phyloP scores from a whole-genome alignment of 176 grass and related monocot genomes.

The Carex parvula region DNA sequence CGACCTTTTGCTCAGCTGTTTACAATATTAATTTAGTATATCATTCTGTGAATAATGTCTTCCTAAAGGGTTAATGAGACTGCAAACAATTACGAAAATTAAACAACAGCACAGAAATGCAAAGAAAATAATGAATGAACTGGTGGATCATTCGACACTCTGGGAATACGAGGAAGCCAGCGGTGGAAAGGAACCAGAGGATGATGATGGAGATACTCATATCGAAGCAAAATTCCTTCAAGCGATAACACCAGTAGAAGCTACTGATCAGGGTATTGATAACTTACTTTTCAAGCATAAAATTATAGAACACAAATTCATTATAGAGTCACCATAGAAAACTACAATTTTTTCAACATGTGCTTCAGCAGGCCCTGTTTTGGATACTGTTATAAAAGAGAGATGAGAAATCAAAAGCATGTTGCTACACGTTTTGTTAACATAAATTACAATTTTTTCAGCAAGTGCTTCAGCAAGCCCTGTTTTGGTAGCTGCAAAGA shows the following conservation, averaged over 20 bases:
- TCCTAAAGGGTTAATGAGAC: background rate
- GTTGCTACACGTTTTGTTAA: background rate
- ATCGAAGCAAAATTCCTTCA: too few species aligned
- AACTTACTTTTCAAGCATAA: too few species aligned
- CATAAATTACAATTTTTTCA: background rate
- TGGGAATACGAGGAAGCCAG: background rate
- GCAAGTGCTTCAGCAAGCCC: constrained; percentile 3
- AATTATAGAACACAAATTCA: too few species aligned
- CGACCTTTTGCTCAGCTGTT: background rate
- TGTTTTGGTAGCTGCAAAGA: constrained; percentile 26
- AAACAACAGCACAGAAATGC: background rate
- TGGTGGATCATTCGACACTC: background rate
- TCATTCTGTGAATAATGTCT: background rate
- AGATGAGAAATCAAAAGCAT: background rate
- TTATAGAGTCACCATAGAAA: background rate
- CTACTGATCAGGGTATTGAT: too few species aligned
- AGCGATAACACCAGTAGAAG: background rate
- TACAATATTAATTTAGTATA: background rate
- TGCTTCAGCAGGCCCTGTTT: too few species aligned
- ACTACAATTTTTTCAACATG: background rate
- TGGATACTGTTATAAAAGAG: background rate
- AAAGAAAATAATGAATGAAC: background rate
- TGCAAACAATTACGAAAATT: background rate
- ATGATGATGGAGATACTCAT: too few species aligned
- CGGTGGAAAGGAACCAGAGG: background rate